Evolutionary conservation across 2,329 filamentous ascomycete genomes (phyloP), one percentile per base, ranked within the genome.

Genomic region (Hypoxylon sp.): DNA sequence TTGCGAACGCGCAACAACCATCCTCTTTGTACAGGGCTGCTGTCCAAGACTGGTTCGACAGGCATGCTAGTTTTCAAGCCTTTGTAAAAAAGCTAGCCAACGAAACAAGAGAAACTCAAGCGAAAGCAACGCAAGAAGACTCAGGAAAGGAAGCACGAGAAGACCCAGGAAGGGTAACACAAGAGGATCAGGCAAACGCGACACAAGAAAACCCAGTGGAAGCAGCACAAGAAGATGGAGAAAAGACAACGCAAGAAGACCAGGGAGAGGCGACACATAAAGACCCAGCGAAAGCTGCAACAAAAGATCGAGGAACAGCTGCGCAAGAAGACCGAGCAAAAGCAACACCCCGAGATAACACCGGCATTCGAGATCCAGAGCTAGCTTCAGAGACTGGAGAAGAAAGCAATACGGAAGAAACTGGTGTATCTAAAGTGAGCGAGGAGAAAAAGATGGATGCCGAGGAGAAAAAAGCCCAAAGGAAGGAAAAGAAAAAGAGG

Each of bases 401-500:
- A 21, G 37, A 16, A 19, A 48, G 27, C 8, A 8, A 23, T 14
- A 12, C 5, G 8, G 25, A 37, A 14, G 29, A 2, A 21, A 16
- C 21, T 39, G 19, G 5, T 21, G 19, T 46, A 16, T 21, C 34
- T 21, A 32, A 41, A 11, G 51, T 30, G 1, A 27, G 25, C 9
- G 21, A 30, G 4, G 32, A 16, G 23, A 27, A 5, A 6, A 11
- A 41, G 9, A 52, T 9, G 5, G 14, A 14, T 23, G 48, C 48
- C 11, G 14, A 50, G 9, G 51, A 67, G 29, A 67, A 19, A 16
- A 50, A 39, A 0, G 14, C 19, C 1, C 63, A 51, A 47, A 46
- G 46, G 37, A 67, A 37, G 14, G 45, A 53, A n/a, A 67, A 34
- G 12, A 34, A 54, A 19, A 67, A 46, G 47, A 53, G 21, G 9